A percentile compares a stretch with the other conserved stretches of the same genome.
Conservation (phyloP, 495 filamentous ascomycete species). For the Penicillium robsamsonii region DNA sequence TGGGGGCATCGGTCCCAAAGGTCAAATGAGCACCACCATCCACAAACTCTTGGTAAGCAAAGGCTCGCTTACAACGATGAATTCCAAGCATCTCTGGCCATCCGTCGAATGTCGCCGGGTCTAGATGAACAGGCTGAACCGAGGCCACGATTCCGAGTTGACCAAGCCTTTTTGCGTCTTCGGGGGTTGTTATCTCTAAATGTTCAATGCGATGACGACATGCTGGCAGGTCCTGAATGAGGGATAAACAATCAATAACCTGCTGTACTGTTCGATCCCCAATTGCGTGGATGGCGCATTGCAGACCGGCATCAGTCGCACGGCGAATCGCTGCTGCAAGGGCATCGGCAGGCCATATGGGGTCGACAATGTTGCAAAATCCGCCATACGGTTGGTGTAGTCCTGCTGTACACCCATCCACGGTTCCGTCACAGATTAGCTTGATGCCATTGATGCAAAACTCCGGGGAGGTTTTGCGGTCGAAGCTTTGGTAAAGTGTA, state of each 20-base stretch:
- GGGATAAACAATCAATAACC: constrained; percentile 53
- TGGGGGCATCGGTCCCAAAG: constrained; percentile 61
- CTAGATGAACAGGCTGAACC: constrained; percentile 63
- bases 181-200: constrained; percentile 54
- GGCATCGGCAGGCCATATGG: constrained; percentile 8
- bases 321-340: constrained; percentile 8
- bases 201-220: constrained; percentile 61
- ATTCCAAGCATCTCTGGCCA: constrained; percentile 57
- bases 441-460: constrained; percentile 57
- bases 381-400: constrained; percentile 53
- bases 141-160: constrained; percentile 58
- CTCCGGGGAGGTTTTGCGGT: constrained; percentile 41
- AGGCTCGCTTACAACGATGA: constrained; percentile 52
- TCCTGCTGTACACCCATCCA: constrained; percentile 58
- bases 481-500: constrained; percentile 44
- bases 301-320: constrained; percentile 44
- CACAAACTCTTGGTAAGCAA: constrained; percentile 60
- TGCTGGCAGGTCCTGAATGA: constrained; percentile 23
- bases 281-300: constrained; percentile 63
- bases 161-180: constrained; percentile 53
- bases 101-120: constrained; percentile 59
- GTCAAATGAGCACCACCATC: constrained; percentile 53
- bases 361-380: constrained; percentile 1
- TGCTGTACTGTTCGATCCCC: constrained; percentile 56
- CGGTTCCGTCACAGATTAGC: constrained; percentile 57